Evolutionary conservation across 2,329 filamentous ascomycete species (phyloP).

Genomic region (Calonectria leucothoes): DNA sequence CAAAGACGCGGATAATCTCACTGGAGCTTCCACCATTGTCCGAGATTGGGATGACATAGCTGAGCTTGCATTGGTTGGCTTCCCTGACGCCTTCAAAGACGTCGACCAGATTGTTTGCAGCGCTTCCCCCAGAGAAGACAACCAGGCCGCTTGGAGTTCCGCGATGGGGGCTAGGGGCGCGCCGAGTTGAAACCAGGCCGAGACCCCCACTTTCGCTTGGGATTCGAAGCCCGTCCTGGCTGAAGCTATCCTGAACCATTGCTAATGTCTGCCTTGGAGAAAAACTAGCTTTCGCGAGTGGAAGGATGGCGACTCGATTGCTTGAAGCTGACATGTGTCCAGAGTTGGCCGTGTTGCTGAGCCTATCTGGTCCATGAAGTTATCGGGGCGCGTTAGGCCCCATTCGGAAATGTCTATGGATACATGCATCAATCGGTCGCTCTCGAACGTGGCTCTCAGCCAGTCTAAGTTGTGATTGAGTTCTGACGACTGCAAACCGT

Average conservation of each 20-base stretch:
- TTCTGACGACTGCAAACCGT: neutral
- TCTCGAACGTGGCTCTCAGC: neutral
- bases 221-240: constrained; percentile 36
- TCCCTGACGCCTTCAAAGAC: constrained; percentile 79
- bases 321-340: constrained; percentile 23
- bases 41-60: constrained; percentile 93
- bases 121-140: constrained; percentile 91
- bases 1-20: constrained; percentile 93
- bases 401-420: constrained; percentile 1
- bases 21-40: constrained; percentile 96
- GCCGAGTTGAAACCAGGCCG: constrained; percentile 27
- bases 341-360: constrained; percentile 8
- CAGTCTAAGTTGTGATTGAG: neutral
- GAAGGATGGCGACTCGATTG: neutral
- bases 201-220: constrained; percentile 36
- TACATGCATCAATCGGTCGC: constrained; percentile 8
- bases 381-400: constrained; percentile 8
- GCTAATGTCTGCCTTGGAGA: neutral
- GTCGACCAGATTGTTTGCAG: constrained; percentile 94
- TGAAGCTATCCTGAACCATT: constrained; percentile 34
- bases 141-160: constrained; percentile 64
- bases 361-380: constrained; percentile 3
- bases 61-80: constrained; percentile 75
- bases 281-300: neutral
- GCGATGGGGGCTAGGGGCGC: constrained; percentile 34